Base-by-base conservation (phyloP, 2,329 filamentous ascomycete genomes). In the Apiospora malaysiana region DNA sequence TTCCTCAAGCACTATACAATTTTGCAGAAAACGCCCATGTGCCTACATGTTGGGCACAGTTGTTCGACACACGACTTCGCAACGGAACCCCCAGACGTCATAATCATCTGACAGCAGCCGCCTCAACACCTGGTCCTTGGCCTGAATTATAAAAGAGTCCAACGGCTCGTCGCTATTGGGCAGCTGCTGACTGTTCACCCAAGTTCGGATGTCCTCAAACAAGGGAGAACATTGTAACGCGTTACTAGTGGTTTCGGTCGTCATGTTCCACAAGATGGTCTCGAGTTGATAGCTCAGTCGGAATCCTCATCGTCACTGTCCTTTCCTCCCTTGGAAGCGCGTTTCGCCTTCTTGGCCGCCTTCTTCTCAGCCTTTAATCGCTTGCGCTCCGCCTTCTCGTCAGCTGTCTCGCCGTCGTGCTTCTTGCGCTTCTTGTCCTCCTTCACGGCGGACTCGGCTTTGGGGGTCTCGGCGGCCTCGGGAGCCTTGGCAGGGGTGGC, bases 401-500 rank as follows among this genome's bases (percentile, higher is more conserved):
- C 91, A 37, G 90, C 83, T 21, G 90, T 92, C 84, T 94, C 91
- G 78, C 92, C 92, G 46, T 94, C 91, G 80, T 93, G 92, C 87
- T 94, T 91, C 85, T 93, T 93, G 77, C 91, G 89, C 86, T 93
- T 96, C 88, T 94, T 94, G 84, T 92, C 91, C 76, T 89, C 87
- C 68, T 89, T 87, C 70, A 87, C 87, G 78, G 86, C 82, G 51
- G 81, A 84, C 32, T 86, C 79, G 25, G 80, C 81, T 32, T 40
- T 51, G 40, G 51, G 42, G 46, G 82, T 74, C 8, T 81, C 78
- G 67, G 80, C 80, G 18, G 83, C 77, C 32, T 81, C 79, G 63
- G 84, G 82, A 69, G 83, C 81, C 73, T 80, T 79, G 37, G 81
- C 79, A 63, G 84, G 82, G 69, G 83, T 81, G 21, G 80, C 80